Evolutionary conservation across 116 monocot genomes (phyloP), one percentile per base, ranked within the genome.

Genomic region (Zostera marina): DNA sequence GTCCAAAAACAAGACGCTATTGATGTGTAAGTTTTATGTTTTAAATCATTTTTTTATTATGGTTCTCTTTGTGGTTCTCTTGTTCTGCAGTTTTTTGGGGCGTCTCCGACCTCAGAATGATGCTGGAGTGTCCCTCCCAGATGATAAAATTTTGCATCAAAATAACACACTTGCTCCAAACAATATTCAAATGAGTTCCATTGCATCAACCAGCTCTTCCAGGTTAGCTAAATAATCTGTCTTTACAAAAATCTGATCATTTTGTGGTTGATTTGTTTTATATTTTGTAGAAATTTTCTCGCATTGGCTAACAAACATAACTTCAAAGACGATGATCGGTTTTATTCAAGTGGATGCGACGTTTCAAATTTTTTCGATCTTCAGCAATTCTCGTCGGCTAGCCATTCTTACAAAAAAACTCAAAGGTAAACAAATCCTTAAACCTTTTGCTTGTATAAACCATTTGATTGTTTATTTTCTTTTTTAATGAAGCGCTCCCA

Each of bases 361-460:
- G 59, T 63, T 60, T 88, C 88, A 65, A 88, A 88, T 63, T 88
- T 88, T 69, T 71, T 88, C 20, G 83, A 83, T 56, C 68, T 88
- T 63, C 83, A 82, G 23, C 74, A 68, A 60, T 72, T 87, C 58
- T 87, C 76, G 20, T 69, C 74, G 21, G 77, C 74, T 3, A 73
- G 72, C 20, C 74, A 79, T 69, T 81, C 79, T 19, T 75, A 53
- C 15, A 77, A 78, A 12, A 78, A 75, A 32, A 32, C 32, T 32
- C 32, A 32, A 32, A 32, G 32, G 32, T 32, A n/a, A n/a, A n/a
- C n/a, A n/a, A n/a, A n/a, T n/a, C n/a, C n/a, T n/a, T n/a, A n/a
- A n/a, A n/a, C n/a, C n/a, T 1, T 32, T 32, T 32, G 43, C 56
- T 71, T 74, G 38, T 67, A n/a, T n/a, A n/a, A n/a, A n/a, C n/a